Conservation (phyloP, 73 alveolate species). For the Paramecium caudatum region DNA sequence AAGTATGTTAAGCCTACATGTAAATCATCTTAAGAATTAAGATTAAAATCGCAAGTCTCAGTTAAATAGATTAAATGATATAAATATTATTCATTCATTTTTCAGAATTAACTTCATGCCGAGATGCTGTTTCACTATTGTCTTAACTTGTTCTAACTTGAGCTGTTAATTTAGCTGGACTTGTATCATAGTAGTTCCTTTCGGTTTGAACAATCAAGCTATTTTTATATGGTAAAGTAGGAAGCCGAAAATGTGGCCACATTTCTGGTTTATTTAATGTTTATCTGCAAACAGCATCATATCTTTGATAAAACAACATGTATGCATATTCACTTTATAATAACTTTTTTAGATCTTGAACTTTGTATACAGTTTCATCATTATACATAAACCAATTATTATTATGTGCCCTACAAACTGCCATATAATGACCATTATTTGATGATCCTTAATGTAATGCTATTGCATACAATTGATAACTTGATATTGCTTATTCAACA, state of each 20-base stretch:
- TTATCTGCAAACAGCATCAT: conserved; percentile 17
- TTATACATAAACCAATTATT: conserved; percentile 80
- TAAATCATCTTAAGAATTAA: neutral
- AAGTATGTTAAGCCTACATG: neutral
- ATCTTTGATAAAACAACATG: conserved; percentile 78
- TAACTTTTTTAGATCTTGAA: conserved; percentile 57
- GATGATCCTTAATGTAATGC: conserved; percentile 90
- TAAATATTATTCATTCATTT: too few species aligned
- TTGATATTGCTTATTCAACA: conserved; percentile 82
- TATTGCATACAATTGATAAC: conserved; percentile 93
- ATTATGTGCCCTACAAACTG: conserved; percentile 80
- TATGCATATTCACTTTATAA: conserved; percentile 79
- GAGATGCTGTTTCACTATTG: too few species aligned
- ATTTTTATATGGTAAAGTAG: neutral
- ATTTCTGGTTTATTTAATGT: conserved; percentile 38
- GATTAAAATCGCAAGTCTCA: neutral
- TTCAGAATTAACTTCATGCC: too few species aligned
- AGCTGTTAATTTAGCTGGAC: neutral
- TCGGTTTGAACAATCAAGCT: neutral
- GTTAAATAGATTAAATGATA: conserved; percentile 1
- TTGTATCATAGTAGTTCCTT: neutral
- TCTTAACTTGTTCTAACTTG: neutral
- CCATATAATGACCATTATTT: conserved; percentile 93
- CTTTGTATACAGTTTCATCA: conserved; percentile 75
- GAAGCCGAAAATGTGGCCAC: conserved; percentile 57